phyloP scores from a whole-genome alignment of 2,329 filamentous ascomycete species.

The Ophidiomyces ophidiicola region DNA sequence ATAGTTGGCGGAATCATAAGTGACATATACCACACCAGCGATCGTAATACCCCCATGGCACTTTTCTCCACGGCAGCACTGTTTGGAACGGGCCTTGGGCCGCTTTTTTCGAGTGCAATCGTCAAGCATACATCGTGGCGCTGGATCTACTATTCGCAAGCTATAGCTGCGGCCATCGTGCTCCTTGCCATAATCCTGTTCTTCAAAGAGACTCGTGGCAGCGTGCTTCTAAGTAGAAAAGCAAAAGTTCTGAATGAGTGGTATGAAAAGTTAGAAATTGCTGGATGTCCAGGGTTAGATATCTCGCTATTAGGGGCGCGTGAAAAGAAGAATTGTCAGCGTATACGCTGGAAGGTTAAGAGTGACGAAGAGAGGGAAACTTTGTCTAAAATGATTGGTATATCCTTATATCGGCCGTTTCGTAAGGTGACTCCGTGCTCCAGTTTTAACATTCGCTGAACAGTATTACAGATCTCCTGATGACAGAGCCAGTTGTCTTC shows the following conservation, averaged over 20 bases:
- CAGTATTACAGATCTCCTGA: conserved; percentile 37
- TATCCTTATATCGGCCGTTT: conserved; percentile 68
- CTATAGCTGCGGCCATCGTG: conserved; percentile 54
- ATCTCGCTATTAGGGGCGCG: conserved; percentile 26
- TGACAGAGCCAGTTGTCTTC: conserved; percentile 51
- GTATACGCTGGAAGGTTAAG: conserved; percentile 68
- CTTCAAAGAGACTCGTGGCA: conserved; percentile 72
- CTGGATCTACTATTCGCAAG: conserved; percentile 83
- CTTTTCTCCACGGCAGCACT: conserved; percentile 71
- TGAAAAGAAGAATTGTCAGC: conserved; percentile 28
- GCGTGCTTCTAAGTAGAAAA: conserved; percentile 65
- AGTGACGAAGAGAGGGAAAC: conserved; percentile 64
- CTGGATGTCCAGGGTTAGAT: conserved; percentile 47
- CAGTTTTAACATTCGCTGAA: not conserved
- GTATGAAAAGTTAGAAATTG: conserved; percentile 60
- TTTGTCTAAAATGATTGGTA: conserved; percentile 55
- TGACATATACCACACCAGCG: conserved; percentile 67
- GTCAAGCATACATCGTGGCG: conserved; percentile 58
- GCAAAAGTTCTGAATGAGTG: conserved; percentile 62
- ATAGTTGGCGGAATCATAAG: conserved; percentile 88
- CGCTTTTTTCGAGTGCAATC: conserved; percentile 58
- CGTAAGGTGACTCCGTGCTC: conserved; percentile 29
- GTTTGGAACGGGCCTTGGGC: conserved; percentile 67
- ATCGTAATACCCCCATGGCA: conserved; percentile 81
- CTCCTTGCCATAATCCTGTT: conserved; percentile 53